These are phyloP conservation scores for Karstenula rhodostoma DNA, from an alignment of 2,329 filamentous ascomycete genomes.

Conservation along the genomic window DNA sequence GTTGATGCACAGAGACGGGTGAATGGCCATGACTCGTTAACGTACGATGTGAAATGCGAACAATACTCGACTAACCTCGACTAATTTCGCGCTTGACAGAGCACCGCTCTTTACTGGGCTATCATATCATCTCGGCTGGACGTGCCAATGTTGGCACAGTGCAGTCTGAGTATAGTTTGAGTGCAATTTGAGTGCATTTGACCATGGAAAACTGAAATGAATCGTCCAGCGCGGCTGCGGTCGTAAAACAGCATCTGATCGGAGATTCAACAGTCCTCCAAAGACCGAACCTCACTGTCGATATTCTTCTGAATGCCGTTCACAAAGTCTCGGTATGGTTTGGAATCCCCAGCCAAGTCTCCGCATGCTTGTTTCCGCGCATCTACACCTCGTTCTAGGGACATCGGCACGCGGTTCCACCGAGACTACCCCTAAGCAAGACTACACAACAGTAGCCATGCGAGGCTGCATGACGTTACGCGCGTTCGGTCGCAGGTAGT, in stretches of 20 bases:
- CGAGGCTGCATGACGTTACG: too few relatives aligned
- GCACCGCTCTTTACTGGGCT: neutral
- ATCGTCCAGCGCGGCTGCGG: neutral
- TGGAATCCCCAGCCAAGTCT: neutral
- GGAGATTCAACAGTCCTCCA: too few relatives aligned
- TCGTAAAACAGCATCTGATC: neutral
- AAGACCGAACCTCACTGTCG: neutral
- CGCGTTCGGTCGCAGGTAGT: too few relatives aligned
- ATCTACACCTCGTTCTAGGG: neutral
- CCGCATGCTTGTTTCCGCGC: neutral
- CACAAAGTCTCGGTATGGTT: neutral
- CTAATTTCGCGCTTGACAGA: neutral
- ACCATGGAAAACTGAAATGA: neutral
- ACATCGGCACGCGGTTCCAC: neutral
- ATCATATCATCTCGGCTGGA: neutral
- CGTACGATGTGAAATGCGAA: neutral
- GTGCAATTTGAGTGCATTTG: too few relatives aligned
- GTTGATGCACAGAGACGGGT: neutral
- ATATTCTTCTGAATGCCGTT: neutral
- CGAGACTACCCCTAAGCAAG: neutral
- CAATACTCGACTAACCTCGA: neutral
- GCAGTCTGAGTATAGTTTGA: too few relatives aligned
- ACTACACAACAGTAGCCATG: neutral
- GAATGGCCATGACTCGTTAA: neutral
- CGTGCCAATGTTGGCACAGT: neutral